Base-by-base conservation (phyloP, 2,329 filamentous ascomycete genomes). In the Hirsutella rhossiliensis region DNA sequence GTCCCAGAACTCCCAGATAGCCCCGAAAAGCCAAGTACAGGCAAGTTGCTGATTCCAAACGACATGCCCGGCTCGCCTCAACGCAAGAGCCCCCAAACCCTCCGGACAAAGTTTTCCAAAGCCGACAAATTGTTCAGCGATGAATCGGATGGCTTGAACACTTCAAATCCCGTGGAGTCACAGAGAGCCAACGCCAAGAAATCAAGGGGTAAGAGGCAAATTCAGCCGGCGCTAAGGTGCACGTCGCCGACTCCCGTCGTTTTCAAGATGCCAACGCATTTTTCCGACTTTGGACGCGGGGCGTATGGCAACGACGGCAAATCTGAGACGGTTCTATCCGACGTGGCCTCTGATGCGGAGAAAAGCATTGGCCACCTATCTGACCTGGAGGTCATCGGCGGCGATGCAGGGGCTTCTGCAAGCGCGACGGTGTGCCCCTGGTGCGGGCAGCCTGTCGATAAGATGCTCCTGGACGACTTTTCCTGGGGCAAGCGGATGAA, bases 381-480 rank as follows among this genome's bases (percentile, higher is more conserved):
- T 0, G 31, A 20, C n/a, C 12, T 23, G n/a, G 11, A 34, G 12
- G 42, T 45, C 18, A 41, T 40, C 15, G 45, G 48, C 15, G 40
- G 45, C 4, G 47, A 44, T 29, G 43, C 23, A 8, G 31, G 31
- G 3, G 27, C n/a, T 19, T 19, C 47, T 5, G 44, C 42, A 13
- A 40, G 43, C 11, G 51, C 43, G 11, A 54, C 69, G 11, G 52
- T 66, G 19, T 90, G 85, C 55, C 80, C 83, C 1, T 75, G 86
- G 65, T 90, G 85, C 57, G 71, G 75, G 13, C 65, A 74, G 38
- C 54, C 65, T 3, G 78, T 89, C 6, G 71, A 79, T 43, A 61
- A 65, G 11, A 62, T 64, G 0, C 61, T 76, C 1, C 66, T 87
- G n/a, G 61, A 71, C 42, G 63, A 66, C 3, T 77, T 77, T 52